Evolutionary conservation across 768 basidiomycete species (phyloP).

Genomic region (Kwoniella pini): DNA sequence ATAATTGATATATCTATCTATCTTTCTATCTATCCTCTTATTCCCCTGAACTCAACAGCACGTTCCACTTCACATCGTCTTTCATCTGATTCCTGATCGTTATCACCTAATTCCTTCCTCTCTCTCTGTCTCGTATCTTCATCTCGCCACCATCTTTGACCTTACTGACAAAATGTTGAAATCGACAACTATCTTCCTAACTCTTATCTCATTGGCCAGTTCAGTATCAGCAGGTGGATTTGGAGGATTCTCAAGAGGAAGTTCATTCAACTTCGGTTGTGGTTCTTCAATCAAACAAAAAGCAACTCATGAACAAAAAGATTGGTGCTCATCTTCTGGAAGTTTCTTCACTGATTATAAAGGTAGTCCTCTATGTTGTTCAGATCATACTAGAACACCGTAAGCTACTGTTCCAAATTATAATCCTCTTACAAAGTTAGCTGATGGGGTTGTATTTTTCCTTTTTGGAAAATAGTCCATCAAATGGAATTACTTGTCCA

Average conservation of each 20-base stretch:
- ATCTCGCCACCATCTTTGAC: neutral
- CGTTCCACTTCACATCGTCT: neutral
- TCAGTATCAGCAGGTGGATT: conserved; percentile 17
- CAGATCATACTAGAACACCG: conserved; percentile 26
- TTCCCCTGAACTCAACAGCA: neutral
- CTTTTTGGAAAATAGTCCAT: conserved; percentile 1
- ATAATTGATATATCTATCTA: neutral
- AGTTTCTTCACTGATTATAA: conserved; percentile 30
- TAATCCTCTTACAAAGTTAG: no score
- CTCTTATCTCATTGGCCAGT: conserved; percentile 11
- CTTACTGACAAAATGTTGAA: neutral
- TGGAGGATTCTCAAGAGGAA: neutral
- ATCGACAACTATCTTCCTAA: conserved; percentile 1
- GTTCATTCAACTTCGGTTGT: conserved; percentile 24
- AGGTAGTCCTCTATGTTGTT: conserved; percentile 27
- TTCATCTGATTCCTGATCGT: neutral
- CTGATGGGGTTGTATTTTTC: no score
- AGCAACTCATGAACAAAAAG: conserved; percentile 16
- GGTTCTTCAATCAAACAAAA: conserved; percentile 11
- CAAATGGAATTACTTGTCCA: conserved; percentile 13
- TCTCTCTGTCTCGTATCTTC: neutral
- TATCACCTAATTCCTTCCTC: neutral
- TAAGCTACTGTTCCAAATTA: no score
- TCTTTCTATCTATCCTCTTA: neutral
- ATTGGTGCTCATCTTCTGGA: conserved; percentile 24